Conservation (phyloP, 176 grass and related monocot genomes). For the Metroxylon sagu region DNA sequence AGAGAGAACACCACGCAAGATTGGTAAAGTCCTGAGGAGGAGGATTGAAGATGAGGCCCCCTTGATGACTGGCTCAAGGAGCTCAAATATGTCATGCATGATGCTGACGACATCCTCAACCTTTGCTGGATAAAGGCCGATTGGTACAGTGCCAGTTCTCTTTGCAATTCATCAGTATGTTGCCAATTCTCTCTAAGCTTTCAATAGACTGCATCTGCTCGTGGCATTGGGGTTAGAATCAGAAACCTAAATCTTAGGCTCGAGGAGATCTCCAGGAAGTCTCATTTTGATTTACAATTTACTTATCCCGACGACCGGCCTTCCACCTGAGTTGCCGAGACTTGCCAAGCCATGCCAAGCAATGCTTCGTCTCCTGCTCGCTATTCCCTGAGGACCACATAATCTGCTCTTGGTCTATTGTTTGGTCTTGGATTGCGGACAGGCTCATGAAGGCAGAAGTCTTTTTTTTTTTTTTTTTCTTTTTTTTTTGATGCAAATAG, state of each 20-base stretch:
- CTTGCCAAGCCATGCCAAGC: no score
- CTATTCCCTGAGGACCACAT: no score
- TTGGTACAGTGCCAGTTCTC: conserved; percentile 12
- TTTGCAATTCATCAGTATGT: conserved; percentile 6
- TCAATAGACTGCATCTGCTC: conserved; percentile 8
- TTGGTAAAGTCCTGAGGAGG: conserved; percentile 26
- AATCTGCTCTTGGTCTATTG: no score
- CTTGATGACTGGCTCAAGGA: conserved; percentile 29
- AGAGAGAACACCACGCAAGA: conserved; percentile 24
- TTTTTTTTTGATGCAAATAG: no score
- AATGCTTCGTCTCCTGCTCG: no score
- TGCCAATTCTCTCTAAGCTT: conserved; percentile 36
- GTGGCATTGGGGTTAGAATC: conserved; percentile 18
- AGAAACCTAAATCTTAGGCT: conserved; percentile 42
- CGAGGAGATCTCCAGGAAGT: conserved; percentile 28
- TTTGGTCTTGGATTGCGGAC: no score
- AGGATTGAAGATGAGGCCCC: conserved; percentile 22
- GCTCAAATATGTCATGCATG: conserved; percentile 30
- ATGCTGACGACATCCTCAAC: conserved; percentile 38
- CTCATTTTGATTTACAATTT: conserved; percentile 32
- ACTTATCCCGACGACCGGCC: not conserved
- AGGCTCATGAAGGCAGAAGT: no score
- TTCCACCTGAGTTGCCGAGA: no score
- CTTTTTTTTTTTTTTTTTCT: no score
- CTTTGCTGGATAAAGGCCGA: conserved; percentile 29